Percentiles rank a stretch among this genome's conserved stretches.
Conservation (phyloP, 257 asterid genomes). For the Nicotiana otophora region DNA sequence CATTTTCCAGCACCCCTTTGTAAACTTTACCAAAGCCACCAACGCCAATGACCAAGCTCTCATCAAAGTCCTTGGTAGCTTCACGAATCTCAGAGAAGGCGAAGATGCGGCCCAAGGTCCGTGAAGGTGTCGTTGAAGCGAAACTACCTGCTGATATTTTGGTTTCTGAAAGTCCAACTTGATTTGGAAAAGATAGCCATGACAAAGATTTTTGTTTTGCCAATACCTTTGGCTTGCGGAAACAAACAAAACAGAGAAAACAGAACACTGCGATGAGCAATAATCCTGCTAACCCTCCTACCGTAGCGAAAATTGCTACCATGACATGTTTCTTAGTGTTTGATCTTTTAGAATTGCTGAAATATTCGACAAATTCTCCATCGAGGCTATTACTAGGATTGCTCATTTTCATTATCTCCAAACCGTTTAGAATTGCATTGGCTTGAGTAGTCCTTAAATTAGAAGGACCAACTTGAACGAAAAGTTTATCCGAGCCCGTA, state of each 20-base stretch:
- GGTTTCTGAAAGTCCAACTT: conserved; percentile 19
- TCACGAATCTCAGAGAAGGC: conserved; percentile 27
- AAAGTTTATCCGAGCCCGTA: conserved; percentile 6
- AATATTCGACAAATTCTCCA: background rate
- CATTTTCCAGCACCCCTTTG: conserved; percentile 25
- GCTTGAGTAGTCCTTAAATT: conserved; percentile 7
- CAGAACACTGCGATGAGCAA: conserved; percentile 1
- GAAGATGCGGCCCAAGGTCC: conserved; percentile 15
- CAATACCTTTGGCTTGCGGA: conserved; percentile 7
- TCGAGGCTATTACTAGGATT: conserved; percentile 21
- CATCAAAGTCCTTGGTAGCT: conserved; percentile 24
- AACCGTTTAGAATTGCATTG: conserved; percentile 28
- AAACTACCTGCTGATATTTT: conserved; percentile 22
- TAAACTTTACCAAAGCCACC: conserved; percentile 34
- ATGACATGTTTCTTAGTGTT: conserved; percentile 11
- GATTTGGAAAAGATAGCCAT: conserved; percentile 21
- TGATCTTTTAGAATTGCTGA: background rate
- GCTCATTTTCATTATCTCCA: conserved; percentile 34
- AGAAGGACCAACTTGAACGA: conserved; percentile 27
- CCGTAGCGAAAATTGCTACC: conserved; percentile 2
- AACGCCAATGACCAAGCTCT: conserved; percentile 28
- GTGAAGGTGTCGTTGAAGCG: conserved; percentile 24
- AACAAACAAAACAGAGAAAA: conserved; percentile 10
- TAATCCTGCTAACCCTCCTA: conserved; percentile 15
- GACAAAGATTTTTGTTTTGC: conserved; percentile 12